Percentiles rank a stretch among this genome's conserved stretches.
These are phyloP conservation scores for Rutidosis leptorrhynchoides DNA, from an alignment of 129 eudicot genomes.

Conservation along the genomic window DNA sequence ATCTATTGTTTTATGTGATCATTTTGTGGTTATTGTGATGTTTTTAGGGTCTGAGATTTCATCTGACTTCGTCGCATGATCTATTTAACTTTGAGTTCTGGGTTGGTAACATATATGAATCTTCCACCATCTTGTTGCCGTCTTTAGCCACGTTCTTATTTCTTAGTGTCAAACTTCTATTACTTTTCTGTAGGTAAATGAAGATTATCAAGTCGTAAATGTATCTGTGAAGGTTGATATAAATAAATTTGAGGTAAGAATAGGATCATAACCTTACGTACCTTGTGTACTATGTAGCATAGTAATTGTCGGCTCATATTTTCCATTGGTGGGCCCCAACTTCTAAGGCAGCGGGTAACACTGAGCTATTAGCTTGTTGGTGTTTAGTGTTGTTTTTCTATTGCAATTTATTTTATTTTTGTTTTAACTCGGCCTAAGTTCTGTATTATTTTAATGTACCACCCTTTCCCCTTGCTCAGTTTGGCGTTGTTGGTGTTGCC, in stretches of 20 bases:
- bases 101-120: conserved; percentile 57
- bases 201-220: conserved; percentile 76
- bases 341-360: too few species aligned
- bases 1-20: conserved; percentile 5
- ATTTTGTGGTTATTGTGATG: conserved; percentile 3
- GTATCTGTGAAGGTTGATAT: conserved; percentile 64
- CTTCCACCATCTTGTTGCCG: conserved; percentile 8
- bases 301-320: conserved; percentile 6
- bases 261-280: conserved; percentile 12
- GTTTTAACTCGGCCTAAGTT: conserved; percentile 5
- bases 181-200: conserved; percentile 53
- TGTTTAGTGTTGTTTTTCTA: neutral
- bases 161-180: neutral
- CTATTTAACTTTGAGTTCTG: conserved; percentile 77
- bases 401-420: neutral
- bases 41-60: conserved; percentile 69
- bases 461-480: conserved; percentile 36
- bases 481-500: conserved; percentile 62
- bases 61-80: conserved; percentile 81
- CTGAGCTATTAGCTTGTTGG: too few species aligned
- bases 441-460: conserved; percentile 18
- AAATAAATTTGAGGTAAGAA: conserved; percentile 58
- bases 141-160: neutral
- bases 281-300: conserved; percentile 10
- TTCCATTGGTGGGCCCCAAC: too few species aligned